Conservation (phyloP, 108 stramenopile species). For the Epithemia pelagica region DNA sequence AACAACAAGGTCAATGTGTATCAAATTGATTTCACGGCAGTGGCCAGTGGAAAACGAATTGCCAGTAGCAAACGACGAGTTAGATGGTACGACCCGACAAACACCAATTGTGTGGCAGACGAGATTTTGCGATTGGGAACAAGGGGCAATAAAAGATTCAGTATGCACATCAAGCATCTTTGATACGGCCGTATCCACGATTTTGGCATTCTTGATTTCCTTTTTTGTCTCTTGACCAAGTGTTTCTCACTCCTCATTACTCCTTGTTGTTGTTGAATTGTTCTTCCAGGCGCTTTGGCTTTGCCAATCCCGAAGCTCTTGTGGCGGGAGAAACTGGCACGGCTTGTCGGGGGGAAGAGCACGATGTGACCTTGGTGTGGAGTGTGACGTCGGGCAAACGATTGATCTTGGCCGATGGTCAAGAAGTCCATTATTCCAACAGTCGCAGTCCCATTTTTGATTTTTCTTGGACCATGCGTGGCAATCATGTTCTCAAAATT, state of each 20-base stretch:
- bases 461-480: slow-evolving; percentile 78
- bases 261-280: not conserved
- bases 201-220: too few relatives aligned
- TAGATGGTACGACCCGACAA: slow-evolving; percentile 75
- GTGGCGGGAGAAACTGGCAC: slow-evolving; percentile 78
- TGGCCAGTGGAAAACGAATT: slow-evolving; percentile 79
- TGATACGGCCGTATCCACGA: too few relatives aligned
- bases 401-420: slow-evolving; percentile 65
- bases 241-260: too few relatives aligned
- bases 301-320: slow-evolving; percentile 76
- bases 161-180: too few relatives aligned
- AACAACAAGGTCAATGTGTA: slow-evolving; percentile 21
- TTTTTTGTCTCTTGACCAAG: too few relatives aligned
- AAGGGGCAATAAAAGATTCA: too few relatives aligned
- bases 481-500: slow-evolving; percentile 85
- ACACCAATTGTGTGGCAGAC: not conserved
- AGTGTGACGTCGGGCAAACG: slow-evolving; percentile 79
- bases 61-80: slow-evolving; percentile 81
- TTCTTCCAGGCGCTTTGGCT: slow-evolving; percentile 76
- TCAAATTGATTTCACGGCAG: slow-evolving; percentile 86
- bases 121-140: too few relatives aligned
- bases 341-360: slow-evolving; percentile 85
- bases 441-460: slow-evolving; percentile 67
- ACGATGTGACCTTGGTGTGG: slow-evolving; percentile 87
- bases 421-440: slow-evolving; percentile 71